Percentiles rank a stretch among this genome's conserved stretches.
These are phyloP conservation scores for Henningerozyma blattae DNA, from an alignment of 805 yeast genomes.

Conservation along the genomic window DNA sequence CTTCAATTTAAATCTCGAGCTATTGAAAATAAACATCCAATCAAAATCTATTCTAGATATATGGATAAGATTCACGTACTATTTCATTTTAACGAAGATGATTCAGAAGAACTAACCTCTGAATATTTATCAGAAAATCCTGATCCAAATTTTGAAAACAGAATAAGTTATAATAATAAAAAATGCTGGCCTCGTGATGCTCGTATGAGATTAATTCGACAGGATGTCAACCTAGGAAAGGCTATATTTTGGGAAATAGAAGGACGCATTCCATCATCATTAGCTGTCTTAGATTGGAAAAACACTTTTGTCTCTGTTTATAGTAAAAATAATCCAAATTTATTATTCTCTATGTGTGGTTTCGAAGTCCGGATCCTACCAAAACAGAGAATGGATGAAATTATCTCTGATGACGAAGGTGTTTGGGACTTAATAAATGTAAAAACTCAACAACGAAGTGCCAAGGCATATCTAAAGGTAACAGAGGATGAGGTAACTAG, in stretches of 20 bases:
- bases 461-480: slow-evolving; percentile 77
- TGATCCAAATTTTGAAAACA: slow-evolving; percentile 82
- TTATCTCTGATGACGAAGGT: slow-evolving; percentile 56
- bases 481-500: slow-evolving; percentile 66
- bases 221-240: slow-evolving; percentile 84
- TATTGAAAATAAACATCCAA: slow-evolving; percentile 60
- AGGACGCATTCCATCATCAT: slow-evolving; percentile 64
- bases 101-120: slow-evolving; percentile 61
- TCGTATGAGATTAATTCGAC: slow-evolving; percentile 81
- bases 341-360: slow-evolving; percentile 86
- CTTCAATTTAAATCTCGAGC: slow-evolving; percentile 51
- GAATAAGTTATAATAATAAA: slow-evolving; percentile 75
- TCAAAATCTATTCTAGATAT: slow-evolving; percentile 70
- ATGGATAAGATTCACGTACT: slow-evolving; percentile 72
- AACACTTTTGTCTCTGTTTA: slow-evolving; percentile 78
- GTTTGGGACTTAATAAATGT: slow-evolving; percentile 81
- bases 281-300: slow-evolving; percentile 68
- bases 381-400: slow-evolving; percentile 44
- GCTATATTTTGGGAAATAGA: slow-evolving; percentile 88
- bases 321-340: slow-evolving; percentile 79
- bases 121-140: slow-evolving; percentile 77
- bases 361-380: slow-evolving; percentile 89
- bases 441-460: slow-evolving; percentile 70
- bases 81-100: slow-evolving; percentile 62
- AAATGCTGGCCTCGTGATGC: slow-evolving; percentile 92